These are phyloP conservation scores for Boletus tylopilopsis DNA, from an alignment of 768 basidiomycete genomes.

Conservation along the genomic window DNA sequence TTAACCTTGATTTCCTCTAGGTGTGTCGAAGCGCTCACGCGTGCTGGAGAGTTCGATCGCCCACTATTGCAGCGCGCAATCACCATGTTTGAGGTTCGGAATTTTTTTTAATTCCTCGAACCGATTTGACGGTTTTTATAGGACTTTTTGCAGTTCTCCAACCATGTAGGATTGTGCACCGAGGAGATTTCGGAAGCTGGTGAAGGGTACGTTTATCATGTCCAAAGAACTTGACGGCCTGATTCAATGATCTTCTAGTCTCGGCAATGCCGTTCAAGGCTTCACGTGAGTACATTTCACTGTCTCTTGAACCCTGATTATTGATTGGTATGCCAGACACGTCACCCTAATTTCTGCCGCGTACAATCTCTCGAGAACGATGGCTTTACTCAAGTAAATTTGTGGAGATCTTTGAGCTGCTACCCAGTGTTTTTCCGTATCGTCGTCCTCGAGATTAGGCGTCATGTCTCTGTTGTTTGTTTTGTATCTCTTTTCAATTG, in stretches of 20 bases:
- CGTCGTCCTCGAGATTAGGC: no score
- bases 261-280: slow-evolving; percentile 87
- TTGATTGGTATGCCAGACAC: slow-evolving; percentile 42
- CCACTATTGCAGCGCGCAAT: slow-evolving; percentile 63
- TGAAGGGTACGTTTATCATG: slow-evolving; percentile 58
- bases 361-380: slow-evolving; percentile 74
- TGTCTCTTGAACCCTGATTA: neutral
- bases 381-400: slow-evolving; percentile 14
- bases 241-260: slow-evolving; percentile 39
- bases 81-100: slow-evolving; percentile 82
- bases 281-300: slow-evolving; percentile 62
- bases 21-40: slow-evolving; percentile 86
- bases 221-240: neutral
- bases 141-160: slow-evolving; percentile 79
- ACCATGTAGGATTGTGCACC: slow-evolving; percentile 83
- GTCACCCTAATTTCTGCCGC: slow-evolving; percentile 84
- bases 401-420: neutral
- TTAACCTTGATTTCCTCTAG: slow-evolving; percentile 31
- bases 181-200: slow-evolving; percentile 86
- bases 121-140: slow-evolving; percentile 22
- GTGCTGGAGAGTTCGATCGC: slow-evolving; percentile 78
- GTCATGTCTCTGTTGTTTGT: no score
- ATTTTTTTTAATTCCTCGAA: neutral
- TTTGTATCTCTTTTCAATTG: no score
- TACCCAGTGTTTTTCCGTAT: no score